Evolutionary conservation across 306 rosid species (phyloP).

Genomic region (Vigna reflexopilosa): DNA sequence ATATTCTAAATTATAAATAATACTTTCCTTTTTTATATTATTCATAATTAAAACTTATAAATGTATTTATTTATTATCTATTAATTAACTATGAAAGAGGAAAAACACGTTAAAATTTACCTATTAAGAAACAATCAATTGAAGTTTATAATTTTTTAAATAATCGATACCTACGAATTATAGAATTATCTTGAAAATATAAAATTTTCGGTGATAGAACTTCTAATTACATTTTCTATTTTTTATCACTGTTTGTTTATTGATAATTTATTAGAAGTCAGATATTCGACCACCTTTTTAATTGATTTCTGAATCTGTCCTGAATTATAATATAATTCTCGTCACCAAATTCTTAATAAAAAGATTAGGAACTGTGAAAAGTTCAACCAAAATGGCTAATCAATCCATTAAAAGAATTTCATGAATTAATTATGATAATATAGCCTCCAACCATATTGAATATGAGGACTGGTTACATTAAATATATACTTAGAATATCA

Average conservation of each 20-base stretch:
- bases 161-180: too few relatives aligned
- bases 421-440: background rate
- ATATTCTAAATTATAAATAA: too few relatives aligned
- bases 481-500: conserved; percentile 24
- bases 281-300: background rate
- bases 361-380: background rate
- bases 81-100: too few relatives aligned
- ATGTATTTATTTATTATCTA: too few relatives aligned
- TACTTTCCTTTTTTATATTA: too few relatives aligned
- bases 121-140: too few relatives aligned
- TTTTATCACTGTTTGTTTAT: background rate
- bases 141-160: too few relatives aligned
- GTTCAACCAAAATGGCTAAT: background rate
- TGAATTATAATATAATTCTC: background rate
- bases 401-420: background rate
- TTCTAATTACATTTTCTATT: too few relatives aligned
- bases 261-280: background rate
- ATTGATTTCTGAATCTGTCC: background rate
- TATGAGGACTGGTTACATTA: background rate
- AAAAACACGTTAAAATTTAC: too few relatives aligned
- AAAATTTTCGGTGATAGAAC: too few relatives aligned
- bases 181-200: too few relatives aligned
- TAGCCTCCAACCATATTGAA: background rate
- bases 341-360: background rate
- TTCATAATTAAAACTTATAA: too few relatives aligned